Evolutionary conservation across 176 grass and related monocot genomes (phyloP), one percentile per base, ranked within the genome.

Genomic region (Pontederia crassipes): DNA sequence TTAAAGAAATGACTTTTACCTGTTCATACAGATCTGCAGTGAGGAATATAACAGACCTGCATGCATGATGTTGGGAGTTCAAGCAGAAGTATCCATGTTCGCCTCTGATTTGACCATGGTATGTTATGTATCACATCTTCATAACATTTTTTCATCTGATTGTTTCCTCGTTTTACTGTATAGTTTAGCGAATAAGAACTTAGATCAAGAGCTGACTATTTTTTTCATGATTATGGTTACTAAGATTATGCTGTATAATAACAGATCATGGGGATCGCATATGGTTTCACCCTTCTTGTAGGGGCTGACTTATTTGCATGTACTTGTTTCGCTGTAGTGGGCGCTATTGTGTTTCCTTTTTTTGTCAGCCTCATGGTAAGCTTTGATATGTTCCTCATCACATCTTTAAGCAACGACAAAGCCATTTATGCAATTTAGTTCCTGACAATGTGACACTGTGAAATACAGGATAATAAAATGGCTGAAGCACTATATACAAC

Each of bases 201-300:
- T 28, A 8, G n/a, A 17, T 59, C 10, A 59, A 12, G 12, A 59
- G 12, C 28, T 59, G 9, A 0, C 2, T 32, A 28, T 24, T 17
- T 8, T 58, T 27, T 65, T 14, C 27, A 24, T 50, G 48, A 50
- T 24, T 27, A 14, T 50, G 4, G 20, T 13, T 65, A 9, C 18
- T n/a, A 65, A 10, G 48, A 17, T 27, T 65, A 18, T n/a, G 8
- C 27, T 17, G 86, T 71, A 45, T 15, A 35, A 56, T 56, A 49
- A 18, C 85, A 99, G 94, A 88, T 86, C 66, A 84, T 92, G 77
- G 94, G 94, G n/a, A 70, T 99, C 58, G 85, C 94, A 63, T 80
- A 89, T 63, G 88, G 82, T 54, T 83, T 99, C 62, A 93, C 81
- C 72, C 85, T 99, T 58, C 77, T 99, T 14, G 74, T 86, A 46